A percentile compares a stretch with the other conserved stretches of the same genome.
These are phyloP conservation scores for Oropetium thomaeum DNA, from an alignment of 176 grass and related monocot species.

Conservation along the genomic window DNA sequence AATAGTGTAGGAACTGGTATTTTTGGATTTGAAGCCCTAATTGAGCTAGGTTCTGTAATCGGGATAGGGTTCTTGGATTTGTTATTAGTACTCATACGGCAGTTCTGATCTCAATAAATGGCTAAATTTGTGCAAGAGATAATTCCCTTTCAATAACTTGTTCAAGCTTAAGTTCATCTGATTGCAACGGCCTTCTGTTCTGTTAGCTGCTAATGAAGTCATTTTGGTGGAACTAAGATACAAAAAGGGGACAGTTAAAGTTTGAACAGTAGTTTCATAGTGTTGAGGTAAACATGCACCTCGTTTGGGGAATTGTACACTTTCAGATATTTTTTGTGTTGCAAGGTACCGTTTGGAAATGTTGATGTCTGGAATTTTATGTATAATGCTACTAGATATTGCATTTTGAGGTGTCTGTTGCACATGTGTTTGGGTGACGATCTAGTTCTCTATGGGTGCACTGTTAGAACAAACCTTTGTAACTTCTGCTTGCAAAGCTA, in stretches of 20 bases:
- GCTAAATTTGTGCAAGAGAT: not conserved
- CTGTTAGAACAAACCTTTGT: too few relatives aligned
- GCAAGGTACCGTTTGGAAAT: too few relatives aligned
- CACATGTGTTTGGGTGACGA: not conserved
- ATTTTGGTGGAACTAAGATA: not conserved
- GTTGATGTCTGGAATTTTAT: not conserved
- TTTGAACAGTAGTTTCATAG: too few relatives aligned
- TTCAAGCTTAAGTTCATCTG: not conserved
- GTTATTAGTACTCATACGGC: not conserved
- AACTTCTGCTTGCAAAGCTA: too few relatives aligned
- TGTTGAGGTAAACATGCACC: too few relatives aligned
- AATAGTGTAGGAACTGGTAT: not conserved
- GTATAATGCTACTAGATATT: not conserved
- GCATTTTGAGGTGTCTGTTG: not conserved
- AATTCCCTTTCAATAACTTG: not conserved
- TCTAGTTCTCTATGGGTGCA: not conserved
- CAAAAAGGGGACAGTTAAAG: not conserved
- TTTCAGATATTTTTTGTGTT: too few relatives aligned
- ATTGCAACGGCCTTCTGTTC: not conserved
- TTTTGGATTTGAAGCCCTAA: not conserved
- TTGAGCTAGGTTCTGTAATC: not conserved
- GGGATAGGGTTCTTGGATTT: not conserved
- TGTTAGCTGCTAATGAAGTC: not conserved
- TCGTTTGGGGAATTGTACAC: too few relatives aligned
- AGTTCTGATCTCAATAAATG: too few relatives aligned